A percentile compares a stretch with the other conserved stretches of the same genome.
Evolutionary conservation across 2,329 filamentous ascomycete species (phyloP).

Genomic region (Cladophialophora chaetospira): DNA sequence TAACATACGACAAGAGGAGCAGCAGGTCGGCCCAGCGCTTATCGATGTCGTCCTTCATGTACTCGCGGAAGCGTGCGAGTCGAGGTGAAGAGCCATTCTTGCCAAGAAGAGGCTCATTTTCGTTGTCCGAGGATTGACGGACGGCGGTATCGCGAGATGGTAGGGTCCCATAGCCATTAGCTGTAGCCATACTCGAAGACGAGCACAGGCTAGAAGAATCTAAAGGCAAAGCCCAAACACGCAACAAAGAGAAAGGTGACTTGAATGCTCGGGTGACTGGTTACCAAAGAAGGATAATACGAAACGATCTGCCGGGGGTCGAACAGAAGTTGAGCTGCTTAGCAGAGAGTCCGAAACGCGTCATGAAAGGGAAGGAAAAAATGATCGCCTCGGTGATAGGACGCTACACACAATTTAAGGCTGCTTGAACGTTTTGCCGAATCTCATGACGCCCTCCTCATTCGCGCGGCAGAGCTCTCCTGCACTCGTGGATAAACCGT

Average conservation of each 20-base stretch:
- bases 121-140: slow-evolving; percentile 9
- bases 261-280: background rate
- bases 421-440: slow-evolving; percentile 20
- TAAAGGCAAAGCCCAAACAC: too few relatives aligned
- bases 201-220: too few relatives aligned
- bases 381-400: slow-evolving; percentile 1
- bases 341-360: slow-evolving; percentile 4
- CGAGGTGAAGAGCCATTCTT: background rate
- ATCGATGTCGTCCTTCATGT: slow-evolving; percentile 27
- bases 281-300: background rate
- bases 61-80: slow-evolving; percentile 10
- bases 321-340: background rate
- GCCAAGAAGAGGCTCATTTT: slow-evolving; percentile 16
- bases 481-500: background rate
- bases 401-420: background rate
- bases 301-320: slow-evolving; percentile 25
- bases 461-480: slow-evolving; percentile 1
- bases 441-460: slow-evolving; percentile 9
- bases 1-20: slow-evolving; percentile 71
- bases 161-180: slow-evolving; percentile 22
- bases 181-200: slow-evolving; percentile 14
- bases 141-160: slow-evolving; percentile 1
- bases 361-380: slow-evolving; percentile 3
- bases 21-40: slow-evolving; percentile 62
- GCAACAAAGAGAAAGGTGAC: background rate